phyloP scores from a whole-genome alignment of 2,329 filamentous ascomycete species.

The Cryoendolithus antarcticus region DNA sequence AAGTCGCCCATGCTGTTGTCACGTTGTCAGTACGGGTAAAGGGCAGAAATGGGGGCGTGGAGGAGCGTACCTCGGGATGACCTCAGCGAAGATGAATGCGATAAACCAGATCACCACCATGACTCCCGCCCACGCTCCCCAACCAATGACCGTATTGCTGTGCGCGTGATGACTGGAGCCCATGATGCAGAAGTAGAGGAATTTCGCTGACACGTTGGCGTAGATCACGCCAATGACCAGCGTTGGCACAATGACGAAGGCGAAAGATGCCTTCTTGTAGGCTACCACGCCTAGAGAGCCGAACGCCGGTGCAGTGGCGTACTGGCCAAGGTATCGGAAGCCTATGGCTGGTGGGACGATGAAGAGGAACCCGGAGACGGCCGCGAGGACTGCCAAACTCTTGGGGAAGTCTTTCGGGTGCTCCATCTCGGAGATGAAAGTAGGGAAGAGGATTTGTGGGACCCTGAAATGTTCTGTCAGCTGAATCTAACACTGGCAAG shows the following conservation, averaged over 20 bases:
- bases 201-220: conserved; percentile 58
- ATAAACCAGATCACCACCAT: conserved; percentile 34
- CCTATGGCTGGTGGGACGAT: too few relatives aligned
- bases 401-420: too few relatives aligned
- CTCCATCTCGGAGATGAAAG: too few relatives aligned
- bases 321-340: too few relatives aligned
- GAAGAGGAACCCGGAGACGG: too few relatives aligned
- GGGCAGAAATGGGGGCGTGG: too few relatives aligned
- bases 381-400: too few relatives aligned
- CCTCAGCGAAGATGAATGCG: conserved; percentile 36
- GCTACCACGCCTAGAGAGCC: conserved; percentile 31
- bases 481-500: too few relatives aligned
- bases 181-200: conserved; percentile 34
- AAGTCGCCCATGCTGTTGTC: conserved; percentile 36
- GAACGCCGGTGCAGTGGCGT: conserved; percentile 33
- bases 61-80: conserved; percentile 24
- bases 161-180: conserved; percentile 33
- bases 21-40: too few relatives aligned
- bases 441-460: conserved; percentile 39
- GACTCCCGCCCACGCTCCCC: conserved; percentile 32
- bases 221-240: conserved; percentile 82
- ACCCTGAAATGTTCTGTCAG: conserved; percentile 36
- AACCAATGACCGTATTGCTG: conserved; percentile 37
- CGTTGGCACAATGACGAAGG: conserved; percentile 55
- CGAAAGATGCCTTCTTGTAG: conserved; percentile 39